phyloP scores from a whole-genome alignment of 345 rosid species.

The Gossypium sturtianum region DNA sequence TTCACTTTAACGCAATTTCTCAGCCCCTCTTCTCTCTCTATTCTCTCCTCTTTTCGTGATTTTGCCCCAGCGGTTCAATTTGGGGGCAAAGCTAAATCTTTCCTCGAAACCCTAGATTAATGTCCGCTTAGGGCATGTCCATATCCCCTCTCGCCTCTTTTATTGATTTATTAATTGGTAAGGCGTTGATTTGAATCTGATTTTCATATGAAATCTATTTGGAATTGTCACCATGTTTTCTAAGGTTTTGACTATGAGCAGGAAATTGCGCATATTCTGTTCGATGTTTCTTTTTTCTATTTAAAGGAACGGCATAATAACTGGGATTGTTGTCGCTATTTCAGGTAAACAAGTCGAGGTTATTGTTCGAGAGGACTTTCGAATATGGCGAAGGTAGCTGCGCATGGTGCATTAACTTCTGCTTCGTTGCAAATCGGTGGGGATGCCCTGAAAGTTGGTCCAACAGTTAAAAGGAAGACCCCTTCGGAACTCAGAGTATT shows the following conservation, averaged over 20 bases:
- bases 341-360: conserved; percentile 12
- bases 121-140: background rate
- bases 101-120: conserved; percentile 11
- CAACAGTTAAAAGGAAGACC: conserved; percentile 61
- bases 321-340: background rate
- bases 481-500: conserved; percentile 81
- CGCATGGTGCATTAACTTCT: conserved; percentile 41
- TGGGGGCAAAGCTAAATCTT: conserved; percentile 11
- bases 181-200: background rate
- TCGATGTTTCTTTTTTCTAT: background rate
- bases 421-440: conserved; percentile 41
- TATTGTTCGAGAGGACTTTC: background rate
- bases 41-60: background rate
- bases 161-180: conserved; percentile 1
- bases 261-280: background rate
- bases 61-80: conserved; percentile 4
- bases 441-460: conserved; percentile 32
- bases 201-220: background rate
- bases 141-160: background rate
- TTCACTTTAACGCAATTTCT: conserved; percentile 17
- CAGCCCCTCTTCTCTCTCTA: background rate
- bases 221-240: background rate
- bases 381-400: conserved; percentile 64
- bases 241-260: background rate
- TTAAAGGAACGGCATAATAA: background rate